phyloP scores from a whole-genome alignment of 2,329 filamentous ascomycete genomes.

The Tympanopsis confertula region DNA sequence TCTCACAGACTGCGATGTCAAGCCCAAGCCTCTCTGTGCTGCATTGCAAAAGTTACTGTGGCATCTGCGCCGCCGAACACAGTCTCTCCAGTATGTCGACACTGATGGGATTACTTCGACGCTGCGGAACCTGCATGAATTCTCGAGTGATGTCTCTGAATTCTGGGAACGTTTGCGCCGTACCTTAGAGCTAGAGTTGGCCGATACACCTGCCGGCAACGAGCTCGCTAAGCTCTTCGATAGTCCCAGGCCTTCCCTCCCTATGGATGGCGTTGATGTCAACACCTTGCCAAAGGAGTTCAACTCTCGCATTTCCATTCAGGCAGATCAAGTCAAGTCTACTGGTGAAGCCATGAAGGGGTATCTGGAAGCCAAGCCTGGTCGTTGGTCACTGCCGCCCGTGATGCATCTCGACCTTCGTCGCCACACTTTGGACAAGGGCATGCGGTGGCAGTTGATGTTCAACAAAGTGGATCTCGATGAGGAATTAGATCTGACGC shows the following conservation, averaged over 20 bases:
- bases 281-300: conserved; percentile 20
- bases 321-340: conserved; percentile 21
- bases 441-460: conserved; percentile 41
- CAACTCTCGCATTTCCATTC: conserved; percentile 23
- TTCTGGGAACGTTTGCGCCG: conserved; percentile 40
- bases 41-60: conserved; percentile 39
- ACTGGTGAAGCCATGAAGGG: conserved; percentile 19
- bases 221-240: conserved; percentile 34
- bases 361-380: conserved; percentile 18
- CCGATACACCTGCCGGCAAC: conserved; percentile 24
- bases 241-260: conserved; percentile 12
- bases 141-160: conserved; percentile 37
- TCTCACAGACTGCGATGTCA: conserved; percentile 26
- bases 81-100: conserved; percentile 21
- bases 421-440: conserved; percentile 41
- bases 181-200: conserved; percentile 37
- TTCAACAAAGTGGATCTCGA: conserved; percentile 42
- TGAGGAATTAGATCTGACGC: conserved; percentile 34
- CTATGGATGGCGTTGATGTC: conserved; percentile 16
- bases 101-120: conserved; percentile 25
- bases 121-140: conserved; percentile 25
- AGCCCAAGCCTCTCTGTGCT: conserved; percentile 35
- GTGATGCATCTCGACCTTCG: conserved; percentile 42
- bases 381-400: conserved; percentile 29
- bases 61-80: conserved; percentile 14